Evolutionary conservation across 2,329 filamentous ascomycete genomes (phyloP), one percentile per base, ranked within the genome.

Genomic region (Graphilbum ipis-grandicollis): DNA sequence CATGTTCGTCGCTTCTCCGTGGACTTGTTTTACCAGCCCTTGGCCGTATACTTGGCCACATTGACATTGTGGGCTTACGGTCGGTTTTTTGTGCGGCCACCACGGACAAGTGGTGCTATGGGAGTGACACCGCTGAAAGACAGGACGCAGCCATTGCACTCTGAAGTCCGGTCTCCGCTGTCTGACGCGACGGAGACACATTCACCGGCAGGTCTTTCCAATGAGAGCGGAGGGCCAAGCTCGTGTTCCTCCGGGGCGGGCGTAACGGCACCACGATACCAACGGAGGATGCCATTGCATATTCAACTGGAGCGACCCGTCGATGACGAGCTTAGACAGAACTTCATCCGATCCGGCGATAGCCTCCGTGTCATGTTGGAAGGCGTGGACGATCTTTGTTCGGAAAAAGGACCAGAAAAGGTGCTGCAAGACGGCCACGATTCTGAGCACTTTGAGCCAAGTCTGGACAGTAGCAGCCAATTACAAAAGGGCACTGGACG

Each of bases 1-100:
- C 63, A 70, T 41, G 52, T 69, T 1, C 58, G 65, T 15, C 54
- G 62, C 14, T 68, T 63, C 44, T 61, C 59, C 3, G 54, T 55
- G 2, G 58, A 59, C 42, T 58, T 56, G 12, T 66, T 67, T 37
- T 57, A 63, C 40, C 63, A 67, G 42, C 59, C 63, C 0, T 48
- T 54, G 2, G 56, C 59, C 0, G 53, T 59, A 0, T 64, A 60
- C 38, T 52, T 66, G 4, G 59, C 63, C 3, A 57, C 60, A 2
- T 47, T 66, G 14, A 56, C 55, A 2, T 43, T 66, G 17, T 67
- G 62, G 64, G 61, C 63, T 2, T 67, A 26, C 29, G 34, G 17
- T n/a, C 3, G 26, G 8, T 35, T 35, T 23, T 35, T 21, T 3
- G 23, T 21, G 14, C 23, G 10, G 17, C 14, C 23, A 9, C 15